Percentiles rank a stretch among this genome's conserved stretches.
Conservation (phyloP, 495 filamentous ascomycete genomes). For the Glutinoglossum americanum region DNA sequence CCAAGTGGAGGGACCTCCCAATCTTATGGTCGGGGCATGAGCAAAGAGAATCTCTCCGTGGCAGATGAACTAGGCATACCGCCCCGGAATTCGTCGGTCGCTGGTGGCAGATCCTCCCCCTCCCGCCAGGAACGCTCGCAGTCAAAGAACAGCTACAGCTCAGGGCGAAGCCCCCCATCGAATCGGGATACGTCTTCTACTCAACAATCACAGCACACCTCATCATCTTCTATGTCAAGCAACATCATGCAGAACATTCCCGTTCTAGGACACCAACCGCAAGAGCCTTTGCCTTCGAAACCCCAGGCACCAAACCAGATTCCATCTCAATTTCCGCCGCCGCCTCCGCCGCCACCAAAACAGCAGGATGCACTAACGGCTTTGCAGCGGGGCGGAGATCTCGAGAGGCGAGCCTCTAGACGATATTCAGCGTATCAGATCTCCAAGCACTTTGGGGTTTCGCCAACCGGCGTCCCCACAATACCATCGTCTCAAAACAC, state of each 20-base stretch:
- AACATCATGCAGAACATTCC: conserved; percentile 45
- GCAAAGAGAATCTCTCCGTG: conserved; percentile 17
- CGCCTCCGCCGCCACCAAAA: conserved; percentile 51
- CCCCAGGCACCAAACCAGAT: conserved; percentile 12
- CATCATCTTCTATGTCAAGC: conserved; percentile 39
- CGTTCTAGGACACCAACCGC: conserved; percentile 38
- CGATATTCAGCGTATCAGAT: conserved; percentile 92
- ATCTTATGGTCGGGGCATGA: conserved; percentile 26
- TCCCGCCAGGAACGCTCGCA: neutral
- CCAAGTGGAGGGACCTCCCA: conserved; percentile 15
- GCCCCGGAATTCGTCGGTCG: conserved; percentile 23
- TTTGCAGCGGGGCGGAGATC: conserved; percentile 69
- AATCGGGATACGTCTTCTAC: conserved; percentile 27
- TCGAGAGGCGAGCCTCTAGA: conserved; percentile 83
- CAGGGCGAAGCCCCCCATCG: conserved; percentile 5
- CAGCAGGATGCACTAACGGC: conserved; percentile 82
- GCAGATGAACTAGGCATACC: conserved; percentile 24
- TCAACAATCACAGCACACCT: conserved; percentile 9
- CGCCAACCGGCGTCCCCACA: conserved; percentile 63
- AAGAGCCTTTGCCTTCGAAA: neutral
- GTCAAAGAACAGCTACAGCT: conserved; percentile 4
- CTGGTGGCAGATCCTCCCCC: conserved; percentile 13
- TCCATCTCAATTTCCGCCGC: conserved; percentile 35
- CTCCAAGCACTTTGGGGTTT: conserved; percentile 69
- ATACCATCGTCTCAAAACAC: conserved; percentile 62